Conservation (phyloP, 768 basidiomycete genomes). For the Termitomyces sp. region DNA sequence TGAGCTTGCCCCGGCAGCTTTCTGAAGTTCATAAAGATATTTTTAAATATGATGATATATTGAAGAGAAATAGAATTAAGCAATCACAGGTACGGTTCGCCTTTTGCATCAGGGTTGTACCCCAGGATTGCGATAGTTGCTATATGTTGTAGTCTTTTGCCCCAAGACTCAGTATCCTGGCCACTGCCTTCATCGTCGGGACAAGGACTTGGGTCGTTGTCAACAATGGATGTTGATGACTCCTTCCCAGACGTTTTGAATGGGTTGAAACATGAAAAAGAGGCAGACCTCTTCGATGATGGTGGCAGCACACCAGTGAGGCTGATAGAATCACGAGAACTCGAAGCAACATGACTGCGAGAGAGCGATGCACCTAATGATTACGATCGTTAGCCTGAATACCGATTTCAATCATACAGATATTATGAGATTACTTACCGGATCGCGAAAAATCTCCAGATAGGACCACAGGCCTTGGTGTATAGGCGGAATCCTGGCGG, state of each 20-base stretch:
- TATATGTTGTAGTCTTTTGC: slow-evolving; percentile 8
- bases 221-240: background rate
- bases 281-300: background rate
- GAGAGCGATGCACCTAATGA: background rate
- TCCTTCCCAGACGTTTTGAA: background rate
- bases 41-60: background rate
- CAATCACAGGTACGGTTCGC: background rate
- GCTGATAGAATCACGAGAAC: background rate
- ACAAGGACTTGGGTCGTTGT: background rate
- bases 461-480: background rate
- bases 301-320: background rate
- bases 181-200: background rate
- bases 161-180: slow-evolving; percentile 1
- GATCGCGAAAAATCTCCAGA: background rate
- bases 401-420: too few species aligned
- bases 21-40: too few species aligned
- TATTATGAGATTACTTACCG: background rate
- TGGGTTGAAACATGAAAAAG: background rate
- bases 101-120: background rate
- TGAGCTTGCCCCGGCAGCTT: background rate
- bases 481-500: background rate
- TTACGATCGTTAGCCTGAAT: background rate
- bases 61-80: background rate
- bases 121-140: slow-evolving; percentile 4
- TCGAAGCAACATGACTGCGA: background rate